Evolutionary conservation across 2,329 filamentous ascomycete genomes (phyloP).

Genomic region (Penicillium sp.): DNA sequence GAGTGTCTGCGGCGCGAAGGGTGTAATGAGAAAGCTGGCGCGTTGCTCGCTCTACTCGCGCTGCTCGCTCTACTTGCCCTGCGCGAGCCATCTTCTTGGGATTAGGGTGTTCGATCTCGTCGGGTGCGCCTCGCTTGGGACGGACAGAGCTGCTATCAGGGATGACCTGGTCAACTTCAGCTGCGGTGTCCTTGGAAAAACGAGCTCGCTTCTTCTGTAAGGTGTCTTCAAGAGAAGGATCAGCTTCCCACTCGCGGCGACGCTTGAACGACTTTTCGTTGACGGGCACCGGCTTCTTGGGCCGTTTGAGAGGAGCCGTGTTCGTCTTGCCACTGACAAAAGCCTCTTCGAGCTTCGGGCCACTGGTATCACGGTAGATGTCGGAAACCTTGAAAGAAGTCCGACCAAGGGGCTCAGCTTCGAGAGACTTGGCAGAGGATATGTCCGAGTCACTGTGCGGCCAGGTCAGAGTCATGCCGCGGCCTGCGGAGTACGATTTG

Average conservation of each 20-base stretch:
- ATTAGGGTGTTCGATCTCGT: constrained; percentile 7
- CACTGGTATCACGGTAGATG: constrained; percentile 23
- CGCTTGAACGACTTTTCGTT: constrained; percentile 25
- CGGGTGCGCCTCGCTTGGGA: constrained; percentile 5
- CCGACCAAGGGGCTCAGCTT: constrained; percentile 32
- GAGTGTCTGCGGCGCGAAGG: background rate
- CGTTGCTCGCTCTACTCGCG: no score
- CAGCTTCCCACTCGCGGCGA: constrained; percentile 27
- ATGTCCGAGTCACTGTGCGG: constrained; percentile 33
- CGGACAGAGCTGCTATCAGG: constrained; percentile 10
- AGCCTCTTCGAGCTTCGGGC: constrained; percentile 17
- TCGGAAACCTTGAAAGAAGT: constrained; percentile 16
- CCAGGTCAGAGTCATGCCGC: background rate
- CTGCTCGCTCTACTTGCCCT: no score
- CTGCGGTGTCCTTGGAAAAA: constrained; percentile 2
- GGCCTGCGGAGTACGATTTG: constrained; percentile 3
- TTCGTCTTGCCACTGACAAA: constrained; percentile 26
- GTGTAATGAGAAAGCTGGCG: background rate
- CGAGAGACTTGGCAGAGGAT: constrained; percentile 39
- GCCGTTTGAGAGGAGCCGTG: constrained; percentile 23
- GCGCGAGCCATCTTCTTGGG: background rate
- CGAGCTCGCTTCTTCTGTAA: constrained; percentile 15
- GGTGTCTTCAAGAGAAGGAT: constrained; percentile 28
- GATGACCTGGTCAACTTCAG: background rate
- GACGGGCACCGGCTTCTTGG: constrained; percentile 21